Evolutionary conservation across 371 early-diverging fungal genomes (phyloP).

Genomic region (Circinella umbellata): DNA sequence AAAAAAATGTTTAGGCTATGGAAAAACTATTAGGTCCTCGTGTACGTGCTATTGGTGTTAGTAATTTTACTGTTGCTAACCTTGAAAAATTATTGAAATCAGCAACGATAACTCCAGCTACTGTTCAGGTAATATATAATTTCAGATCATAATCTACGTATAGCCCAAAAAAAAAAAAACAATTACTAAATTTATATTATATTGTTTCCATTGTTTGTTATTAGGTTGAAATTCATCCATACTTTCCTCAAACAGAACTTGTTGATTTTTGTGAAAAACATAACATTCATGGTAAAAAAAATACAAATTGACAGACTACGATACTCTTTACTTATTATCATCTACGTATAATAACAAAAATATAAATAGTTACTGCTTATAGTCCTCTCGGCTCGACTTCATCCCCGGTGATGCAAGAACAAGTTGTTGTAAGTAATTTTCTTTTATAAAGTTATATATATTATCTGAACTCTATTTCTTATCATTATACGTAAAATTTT

Average conservation of each 20-base stretch:
- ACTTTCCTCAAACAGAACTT: constrained; percentile 76
- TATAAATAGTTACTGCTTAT: constrained; percentile 77
- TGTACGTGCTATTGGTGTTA: constrained; percentile 68
- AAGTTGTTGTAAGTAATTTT: constrained; percentile 30
- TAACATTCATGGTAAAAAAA: constrained; percentile 29
- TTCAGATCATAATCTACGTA: too few relatives aligned
- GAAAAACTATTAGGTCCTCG: constrained; percentile 62
- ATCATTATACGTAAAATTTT: too few relatives aligned
- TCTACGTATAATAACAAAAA: background rate
- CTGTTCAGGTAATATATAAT: constrained; percentile 57
- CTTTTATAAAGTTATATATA: too few relatives aligned
- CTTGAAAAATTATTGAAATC: constrained; percentile 50
- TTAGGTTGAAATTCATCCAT: constrained; percentile 88
- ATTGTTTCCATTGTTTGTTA: background rate
- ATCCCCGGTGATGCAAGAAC: constrained; percentile 47
- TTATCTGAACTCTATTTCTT: background rate
- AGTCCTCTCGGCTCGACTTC: constrained; percentile 78
- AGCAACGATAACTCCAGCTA: constrained; percentile 64
- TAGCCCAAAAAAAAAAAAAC: too few relatives aligned
- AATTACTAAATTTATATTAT: too few relatives aligned
- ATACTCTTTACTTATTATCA: background rate
- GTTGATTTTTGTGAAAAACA: constrained; percentile 60
- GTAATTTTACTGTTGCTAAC: constrained; percentile 61
- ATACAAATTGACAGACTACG: background rate
- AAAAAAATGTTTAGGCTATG: constrained; percentile 41